These are phyloP conservation scores for Bryopsis sp. DNA, from an alignment of 139 green algal species.

Conservation along the genomic window DNA sequence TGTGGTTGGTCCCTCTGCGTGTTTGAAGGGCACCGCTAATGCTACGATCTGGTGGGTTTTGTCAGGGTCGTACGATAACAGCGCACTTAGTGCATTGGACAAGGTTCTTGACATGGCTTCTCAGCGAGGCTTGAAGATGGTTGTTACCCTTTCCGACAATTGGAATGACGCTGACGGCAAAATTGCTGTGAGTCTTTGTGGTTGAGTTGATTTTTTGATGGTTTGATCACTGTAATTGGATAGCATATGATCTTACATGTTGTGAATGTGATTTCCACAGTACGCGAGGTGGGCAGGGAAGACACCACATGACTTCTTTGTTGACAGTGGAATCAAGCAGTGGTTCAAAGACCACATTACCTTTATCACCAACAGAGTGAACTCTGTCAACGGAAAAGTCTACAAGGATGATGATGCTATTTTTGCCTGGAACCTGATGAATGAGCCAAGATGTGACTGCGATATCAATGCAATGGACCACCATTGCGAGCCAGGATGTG, in stretches of 20 bases:
- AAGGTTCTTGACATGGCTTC: not conserved
- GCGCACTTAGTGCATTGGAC: constrained; percentile 2
- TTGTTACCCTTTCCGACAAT: constrained; percentile 14
- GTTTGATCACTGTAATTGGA: too few species aligned
- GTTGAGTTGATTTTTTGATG: too few species aligned
- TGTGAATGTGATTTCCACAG: too few species aligned
- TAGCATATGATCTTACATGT: too few species aligned
- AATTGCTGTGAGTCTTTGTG: too few species aligned
- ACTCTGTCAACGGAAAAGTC: constrained; percentile 33
- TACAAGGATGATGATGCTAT: constrained; percentile 59
- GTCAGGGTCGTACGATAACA: constrained; percentile 5
- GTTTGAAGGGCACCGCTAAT: too few species aligned
- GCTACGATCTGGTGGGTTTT: too few species aligned
- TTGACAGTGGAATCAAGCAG: not conserved
- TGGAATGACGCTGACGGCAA: constrained; percentile 3
- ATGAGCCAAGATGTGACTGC: constrained; percentile 38
- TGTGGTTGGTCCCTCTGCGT: too few species aligned
- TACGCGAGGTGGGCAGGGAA: not conserved
- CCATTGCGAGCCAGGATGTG: constrained; percentile 7
- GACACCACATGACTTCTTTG: not conserved
- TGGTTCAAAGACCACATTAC: constrained; percentile 18
- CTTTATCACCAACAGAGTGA: constrained; percentile 26
- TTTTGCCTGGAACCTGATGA: constrained; percentile 48
- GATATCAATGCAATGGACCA: constrained; percentile 14
- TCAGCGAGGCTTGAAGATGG: constrained; percentile 2